These are phyloP conservation scores for Hericium rajendrae DNA, from an alignment of 768 basidiomycete genomes.

Conservation along the genomic window DNA sequence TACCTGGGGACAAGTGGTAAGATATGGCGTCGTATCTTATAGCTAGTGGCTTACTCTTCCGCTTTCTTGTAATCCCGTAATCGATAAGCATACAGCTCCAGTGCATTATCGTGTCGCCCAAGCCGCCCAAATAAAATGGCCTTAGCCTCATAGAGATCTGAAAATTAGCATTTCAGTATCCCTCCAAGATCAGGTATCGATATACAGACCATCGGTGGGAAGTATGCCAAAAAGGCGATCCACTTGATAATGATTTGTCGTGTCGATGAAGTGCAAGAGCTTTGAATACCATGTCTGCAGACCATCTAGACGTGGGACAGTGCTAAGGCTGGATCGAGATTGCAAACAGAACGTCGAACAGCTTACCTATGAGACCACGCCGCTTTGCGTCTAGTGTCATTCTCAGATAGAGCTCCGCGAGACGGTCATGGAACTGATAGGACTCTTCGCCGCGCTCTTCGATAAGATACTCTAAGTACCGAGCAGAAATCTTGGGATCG, in stretches of 20 bases:
- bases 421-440: slow-evolving; percentile 72
- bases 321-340: too few species aligned
- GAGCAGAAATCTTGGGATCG: slow-evolving; percentile 55
- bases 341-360: neutral
- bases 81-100: slow-evolving; percentile 91
- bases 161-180: neutral
- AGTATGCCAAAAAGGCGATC: slow-evolving; percentile 77
- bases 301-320: too few species aligned
- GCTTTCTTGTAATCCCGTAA: slow-evolving; percentile 79
- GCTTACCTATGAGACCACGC: slow-evolving; percentile 47
- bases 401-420: slow-evolving; percentile 79
- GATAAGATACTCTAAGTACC: slow-evolving; percentile 83
- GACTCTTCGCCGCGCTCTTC: slow-evolving; percentile 59
- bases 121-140: slow-evolving; percentile 86
- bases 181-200: neutral
- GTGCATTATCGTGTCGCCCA: slow-evolving; percentile 85
- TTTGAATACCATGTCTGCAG: slow-evolving; percentile 39
- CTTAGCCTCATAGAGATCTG: slow-evolving; percentile 84
- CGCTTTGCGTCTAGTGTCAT: slow-evolving; percentile 53
- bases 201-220: slow-evolving; percentile 62
- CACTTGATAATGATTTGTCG: slow-evolving; percentile 57
- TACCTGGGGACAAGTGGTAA: slow-evolving; percentile 43
- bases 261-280: slow-evolving; percentile 68
- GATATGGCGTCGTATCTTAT: neutral
- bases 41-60: slow-evolving; percentile 56